These are phyloP conservation scores for Collybia mongolica DNA, from an alignment of 768 basidiomycete species.

Conservation along the genomic window DNA sequence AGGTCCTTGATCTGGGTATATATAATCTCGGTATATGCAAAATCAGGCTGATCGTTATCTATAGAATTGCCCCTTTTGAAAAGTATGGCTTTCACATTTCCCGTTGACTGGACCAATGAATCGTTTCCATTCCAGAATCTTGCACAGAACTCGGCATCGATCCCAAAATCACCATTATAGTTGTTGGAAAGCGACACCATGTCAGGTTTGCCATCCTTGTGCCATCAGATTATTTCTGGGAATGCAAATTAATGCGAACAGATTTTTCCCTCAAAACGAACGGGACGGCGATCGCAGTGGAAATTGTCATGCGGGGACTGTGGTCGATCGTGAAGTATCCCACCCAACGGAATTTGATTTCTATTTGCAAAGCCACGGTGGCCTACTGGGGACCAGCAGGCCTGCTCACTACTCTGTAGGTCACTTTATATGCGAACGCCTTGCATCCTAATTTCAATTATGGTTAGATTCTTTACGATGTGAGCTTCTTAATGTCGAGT, in stretches of 20 bases:
- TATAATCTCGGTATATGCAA: slow-evolving; percentile 5
- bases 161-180: slow-evolving; percentile 62
- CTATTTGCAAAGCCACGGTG: slow-evolving; percentile 77
- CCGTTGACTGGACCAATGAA: slow-evolving; percentile 2
- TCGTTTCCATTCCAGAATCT: slow-evolving; percentile 39
- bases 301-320: slow-evolving; percentile 77
- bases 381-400: slow-evolving; percentile 71
- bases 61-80: slow-evolving; percentile 51
- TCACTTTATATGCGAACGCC: slow-evolving; percentile 4
- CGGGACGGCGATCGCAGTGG: slow-evolving; percentile 65
- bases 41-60: neutral
- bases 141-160: slow-evolving; percentile 49
- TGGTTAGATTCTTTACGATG: slow-evolving; percentile 39
- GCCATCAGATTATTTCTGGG: neutral
- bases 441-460: neutral
- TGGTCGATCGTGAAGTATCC: slow-evolving; percentile 68
- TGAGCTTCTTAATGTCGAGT: slow-evolving; percentile 20
- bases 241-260: slow-evolving; percentile 8
- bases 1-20: slow-evolving; percentile 52
- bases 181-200: slow-evolving; percentile 70
- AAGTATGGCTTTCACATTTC: slow-evolving; percentile 29
- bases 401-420: slow-evolving; percentile 46
- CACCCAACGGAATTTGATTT: slow-evolving; percentile 79
- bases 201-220: slow-evolving; percentile 31
- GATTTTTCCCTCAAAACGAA: slow-evolving; percentile 31